Conservation (phyloP, 2,329 filamentous ascomycete genomes). For the Penicillium vulpinum region DNA sequence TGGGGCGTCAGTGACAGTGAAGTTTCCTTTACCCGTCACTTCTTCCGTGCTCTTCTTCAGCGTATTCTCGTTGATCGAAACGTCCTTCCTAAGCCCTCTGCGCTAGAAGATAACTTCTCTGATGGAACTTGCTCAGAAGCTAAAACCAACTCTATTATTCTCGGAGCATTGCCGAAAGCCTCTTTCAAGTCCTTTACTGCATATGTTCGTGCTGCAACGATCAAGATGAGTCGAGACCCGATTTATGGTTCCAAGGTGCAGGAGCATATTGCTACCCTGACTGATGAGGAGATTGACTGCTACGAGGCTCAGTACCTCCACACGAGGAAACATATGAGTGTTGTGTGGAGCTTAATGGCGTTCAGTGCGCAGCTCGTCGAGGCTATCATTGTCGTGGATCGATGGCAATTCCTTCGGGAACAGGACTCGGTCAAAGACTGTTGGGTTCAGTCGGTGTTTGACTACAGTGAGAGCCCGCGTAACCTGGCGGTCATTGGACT, state of each 20-base stretch:
- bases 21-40: conserved; percentile 87
- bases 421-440: conserved; percentile 70
- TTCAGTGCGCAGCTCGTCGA: conserved; percentile 92
- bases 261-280: conserved; percentile 66
- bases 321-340: conserved; percentile 76
- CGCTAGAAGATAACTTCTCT: conserved; percentile 28
- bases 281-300: conserved; percentile 69
- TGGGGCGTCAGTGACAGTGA: conserved; percentile 82
- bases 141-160: conserved; percentile 69
- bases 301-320: conserved; percentile 68
- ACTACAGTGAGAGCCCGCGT: conserved; percentile 79
- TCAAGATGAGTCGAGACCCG: conserved; percentile 67
- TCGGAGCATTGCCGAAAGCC: conserved; percentile 78
- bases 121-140: conserved; percentile 25
- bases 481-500: conserved; percentile 93
- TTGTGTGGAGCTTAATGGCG: conserved; percentile 94
- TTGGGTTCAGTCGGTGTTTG: conserved; percentile 94
- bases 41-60: conserved; percentile 87
- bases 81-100: conserved; percentile 63
- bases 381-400: conserved; percentile 83
- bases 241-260: conserved; percentile 61
- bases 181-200: conserved; percentile 73
- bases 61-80: conserved; percentile 86
- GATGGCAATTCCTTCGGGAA: conserved; percentile 83
- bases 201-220: conserved; percentile 78